Base-by-base conservation (phyloP, 208 protist species). In the Acanthamoeba lenticulata region DNA sequence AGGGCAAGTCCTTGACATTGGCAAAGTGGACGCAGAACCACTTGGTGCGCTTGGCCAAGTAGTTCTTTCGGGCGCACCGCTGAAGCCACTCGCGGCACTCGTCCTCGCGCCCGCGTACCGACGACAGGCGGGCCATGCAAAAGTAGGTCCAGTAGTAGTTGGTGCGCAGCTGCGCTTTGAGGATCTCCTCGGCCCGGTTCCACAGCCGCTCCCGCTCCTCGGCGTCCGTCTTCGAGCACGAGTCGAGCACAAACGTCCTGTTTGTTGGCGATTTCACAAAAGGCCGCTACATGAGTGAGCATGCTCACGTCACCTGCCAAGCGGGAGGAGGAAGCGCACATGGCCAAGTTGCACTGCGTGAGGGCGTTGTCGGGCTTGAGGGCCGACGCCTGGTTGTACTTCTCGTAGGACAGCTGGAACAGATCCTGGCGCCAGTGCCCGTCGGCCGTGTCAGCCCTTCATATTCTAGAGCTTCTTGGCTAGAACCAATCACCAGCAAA, bases 271-370 rank as follows among this genome's bases (percentile, higher is more conserved):
- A n/a, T n/a, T n/a, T n/a, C n/a, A n/a, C n/a, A n/a, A n/a, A n/a
- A n/a, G n/a, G n/a, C n/a, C n/a, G n/a, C n/a, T n/a, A n/a, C n/a
- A n/a, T n/a, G n/a, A n/a, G n/a, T n/a, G n/a, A n/a, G n/a, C n/a
- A n/a, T n/a, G n/a, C n/a, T n/a, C n/a, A n/a, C n/a, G n/a, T n/a
- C n/a, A n/a, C n/a, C n/a, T 27, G 72, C 15, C 2, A n/a, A 29
- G 72, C 0, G 69, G 3, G 40, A 47, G 5, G 38, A 13, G 49
- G 24, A 67, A 21, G 27, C 2, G 32, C 74, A 92, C 90, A 94
- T 94, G 38, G 90, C 90, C 19, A 94, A 65, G 90, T 94, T 94
- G 65, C 90, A 94, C 45, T 94, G 90, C 2, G 90, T 94, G 29
- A 94, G 72, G 13, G 45, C 38, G 34, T 94, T 94, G 60, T 94